These are phyloP conservation scores for Phalaenopsis equestris DNA, from an alignment of 106 monocot species.

Conservation along the genomic window DNA sequence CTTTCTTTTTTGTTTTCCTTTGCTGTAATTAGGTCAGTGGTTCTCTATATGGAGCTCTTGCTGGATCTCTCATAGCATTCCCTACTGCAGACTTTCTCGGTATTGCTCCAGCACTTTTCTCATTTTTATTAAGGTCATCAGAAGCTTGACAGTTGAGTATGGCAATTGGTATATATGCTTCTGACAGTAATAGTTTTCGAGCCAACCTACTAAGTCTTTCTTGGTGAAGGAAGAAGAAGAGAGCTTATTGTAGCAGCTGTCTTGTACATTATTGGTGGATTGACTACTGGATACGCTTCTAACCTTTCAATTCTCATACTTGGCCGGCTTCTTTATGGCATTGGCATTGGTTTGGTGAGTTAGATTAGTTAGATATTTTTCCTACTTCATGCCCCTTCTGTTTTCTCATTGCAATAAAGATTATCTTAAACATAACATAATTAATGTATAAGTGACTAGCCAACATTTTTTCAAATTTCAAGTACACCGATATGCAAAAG, in stretches of 20 bases:
- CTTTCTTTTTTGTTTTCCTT: no score
- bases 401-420: background rate
- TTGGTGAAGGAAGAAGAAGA: slow-evolving; percentile 82
- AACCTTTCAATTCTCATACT: slow-evolving; percentile 63
- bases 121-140: background rate
- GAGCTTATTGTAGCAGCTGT: slow-evolving; percentile 70
- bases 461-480: background rate
- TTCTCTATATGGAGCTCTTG: slow-evolving; percentile 94
- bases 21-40: slow-evolving; percentile 56
- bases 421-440: background rate
- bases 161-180: background rate
- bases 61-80: slow-evolving; percentile 71
- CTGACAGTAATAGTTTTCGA: background rate
- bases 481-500: no score
- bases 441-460: no score
- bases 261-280: slow-evolving; percentile 60
- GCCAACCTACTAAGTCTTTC: slow-evolving; percentile 1
- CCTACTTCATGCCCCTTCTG: background rate
- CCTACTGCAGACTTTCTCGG: slow-evolving; percentile 80
- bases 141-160: background rate
- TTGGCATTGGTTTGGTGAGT: slow-evolving; percentile 92
- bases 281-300: slow-evolving; percentile 70
- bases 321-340: slow-evolving; percentile 78
- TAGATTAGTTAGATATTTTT: background rate
- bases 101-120: slow-evolving; percentile 14